Evolutionary conservation across 768 basidiomycete species (phyloP).

Genomic region (Auricularia heimuer): DNA sequence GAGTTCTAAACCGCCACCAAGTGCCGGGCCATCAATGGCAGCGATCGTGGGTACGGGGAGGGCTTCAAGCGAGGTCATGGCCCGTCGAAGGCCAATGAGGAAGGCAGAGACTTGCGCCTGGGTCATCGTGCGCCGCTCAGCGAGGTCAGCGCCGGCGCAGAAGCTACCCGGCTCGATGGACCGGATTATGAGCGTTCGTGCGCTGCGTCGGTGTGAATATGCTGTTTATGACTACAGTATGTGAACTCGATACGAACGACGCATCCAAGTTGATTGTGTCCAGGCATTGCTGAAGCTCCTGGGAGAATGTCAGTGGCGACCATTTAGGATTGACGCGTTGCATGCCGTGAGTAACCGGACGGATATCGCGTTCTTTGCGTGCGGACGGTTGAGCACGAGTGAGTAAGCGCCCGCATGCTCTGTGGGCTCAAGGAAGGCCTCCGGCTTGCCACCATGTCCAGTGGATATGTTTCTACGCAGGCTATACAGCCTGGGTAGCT

Average conservation of each 20-base stretch:
- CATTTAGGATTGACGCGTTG: conserved; percentile 1
- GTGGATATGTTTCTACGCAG: too few relatives aligned
- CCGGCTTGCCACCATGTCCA: background rate
- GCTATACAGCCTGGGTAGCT: too few relatives aligned
- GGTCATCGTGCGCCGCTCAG: conserved; percentile 77
- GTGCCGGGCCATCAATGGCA: conserved; percentile 85
- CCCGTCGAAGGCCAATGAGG: conserved; percentile 60
- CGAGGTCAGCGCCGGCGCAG: conserved; percentile 87
- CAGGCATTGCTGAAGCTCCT: conserved; percentile 68
- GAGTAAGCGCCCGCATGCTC: conserved; percentile 51
- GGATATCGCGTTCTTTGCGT: conserved; percentile 84
- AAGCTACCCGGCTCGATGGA: conserved; percentile 72
- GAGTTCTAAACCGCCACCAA: conserved; percentile 89
- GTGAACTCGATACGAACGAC: conserved; percentile 30
- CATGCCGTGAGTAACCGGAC: conserved; percentile 54
- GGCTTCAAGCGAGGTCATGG: conserved; percentile 66
- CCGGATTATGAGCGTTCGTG: conserved; percentile 73
- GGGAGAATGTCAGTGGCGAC: conserved; percentile 7
- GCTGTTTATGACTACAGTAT: background rate
- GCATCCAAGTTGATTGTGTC: conserved; percentile 58
- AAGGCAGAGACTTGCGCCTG: conserved; percentile 65
- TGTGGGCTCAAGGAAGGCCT: conserved; percentile 14
- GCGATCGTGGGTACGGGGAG: conserved; percentile 85
- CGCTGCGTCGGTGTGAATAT: conserved; percentile 27
- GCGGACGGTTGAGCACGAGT: conserved; percentile 71